A percentile compares a stretch with the other conserved stretches of the same genome.
phyloP scores from a whole-genome alignment of 1,284 basidiomycete species.

The Schizopora paradoxa region DNA sequence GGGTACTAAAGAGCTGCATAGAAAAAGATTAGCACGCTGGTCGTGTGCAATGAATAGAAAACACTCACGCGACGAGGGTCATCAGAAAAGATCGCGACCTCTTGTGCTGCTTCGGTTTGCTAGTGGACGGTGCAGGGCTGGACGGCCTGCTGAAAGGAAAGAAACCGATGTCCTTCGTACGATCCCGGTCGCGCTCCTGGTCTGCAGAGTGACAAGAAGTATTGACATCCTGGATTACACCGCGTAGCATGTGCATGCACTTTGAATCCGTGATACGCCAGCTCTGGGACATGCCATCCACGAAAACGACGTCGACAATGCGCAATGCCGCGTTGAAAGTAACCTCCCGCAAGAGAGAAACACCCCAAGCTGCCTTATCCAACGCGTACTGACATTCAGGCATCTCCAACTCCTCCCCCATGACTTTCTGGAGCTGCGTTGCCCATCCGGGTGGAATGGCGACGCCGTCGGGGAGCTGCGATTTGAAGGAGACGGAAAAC shows the following conservation, averaged over 20 bases:
- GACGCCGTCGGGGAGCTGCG: conserved; percentile 43
- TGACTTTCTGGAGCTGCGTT: conserved; percentile 45
- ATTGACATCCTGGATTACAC: conserved; percentile 50
- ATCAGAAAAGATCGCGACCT: conserved; percentile 62
- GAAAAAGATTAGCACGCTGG: conserved; percentile 7
- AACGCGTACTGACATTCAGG: conserved; percentile 55
- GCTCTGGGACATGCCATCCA: conserved; percentile 47
- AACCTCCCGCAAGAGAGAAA: conserved; percentile 51
- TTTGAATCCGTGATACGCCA: conserved; percentile 36
- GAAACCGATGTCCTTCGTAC: conserved; percentile 20
- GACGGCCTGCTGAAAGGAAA: conserved; percentile 18
- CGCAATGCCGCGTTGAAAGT: conserved; percentile 48
- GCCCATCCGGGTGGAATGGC: conserved; percentile 52
- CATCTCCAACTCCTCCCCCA: conserved; percentile 50
- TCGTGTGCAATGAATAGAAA: conserved; percentile 11
- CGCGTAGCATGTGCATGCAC: conserved; percentile 41
- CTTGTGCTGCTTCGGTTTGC: conserved; percentile 35
- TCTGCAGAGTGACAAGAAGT: conserved; percentile 35
- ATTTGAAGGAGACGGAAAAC: conserved; percentile 60
- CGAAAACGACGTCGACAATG: conserved; percentile 46
- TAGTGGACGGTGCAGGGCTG: conserved; percentile 15
- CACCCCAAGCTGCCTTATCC: conserved; percentile 56
- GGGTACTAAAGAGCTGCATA: conserved; percentile 35
- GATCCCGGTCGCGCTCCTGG: conserved; percentile 34
- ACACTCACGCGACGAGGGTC: conserved; percentile 57